Evolutionary conservation across 169 alveolate genomes (phyloP), one percentile per base, ranked within the genome.

Genomic region (Babesia ovata): DNA sequence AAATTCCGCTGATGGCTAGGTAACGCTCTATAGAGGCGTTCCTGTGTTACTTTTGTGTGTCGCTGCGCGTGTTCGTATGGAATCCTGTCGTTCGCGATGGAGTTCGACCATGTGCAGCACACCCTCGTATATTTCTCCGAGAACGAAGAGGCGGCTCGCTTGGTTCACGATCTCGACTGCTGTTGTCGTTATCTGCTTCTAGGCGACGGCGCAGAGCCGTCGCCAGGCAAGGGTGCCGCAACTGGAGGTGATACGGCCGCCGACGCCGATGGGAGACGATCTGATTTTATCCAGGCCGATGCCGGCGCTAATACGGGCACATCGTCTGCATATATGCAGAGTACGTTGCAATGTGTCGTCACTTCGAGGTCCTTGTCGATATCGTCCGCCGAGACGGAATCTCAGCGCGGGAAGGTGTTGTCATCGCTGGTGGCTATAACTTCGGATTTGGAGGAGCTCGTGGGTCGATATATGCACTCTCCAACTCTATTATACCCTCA

Each of bases 61-160:
- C 17, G 14, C 12, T 17, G 36, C 26, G 60, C 13, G 28, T 26
- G 28, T 53, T 11, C 50, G 66, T 9, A 21, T 36, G 66, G 44
- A 29, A 58, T 58, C 42, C 49, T 42, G 14, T 14, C 33, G 19
- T 62, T 62, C 58, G n/a, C 58, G 22, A 67, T 67, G 76, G 65
- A 49, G 42, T 52, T 52, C 56, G 76, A 67, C 24, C 76, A 67
- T 24, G 56, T 67, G 49, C 66, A 67, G 65, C 63, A 67, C 24
- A 39, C 65, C 42, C 44, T 67, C 9, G 65, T 56, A 6, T 56
- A 21, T n/a, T 78, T 57, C 39, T 28, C 75, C 10, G 78, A 78
- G 19, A 57, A 42, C 17, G 81, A 78, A 9, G 86, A 66, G 33
- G 73, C 67, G 13, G 46, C 33, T 22, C 17, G 54, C 12, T 62